Conservation (phyloP, 2,329 filamentous ascomycete genomes). For the Didymella keratinophila region DNA sequence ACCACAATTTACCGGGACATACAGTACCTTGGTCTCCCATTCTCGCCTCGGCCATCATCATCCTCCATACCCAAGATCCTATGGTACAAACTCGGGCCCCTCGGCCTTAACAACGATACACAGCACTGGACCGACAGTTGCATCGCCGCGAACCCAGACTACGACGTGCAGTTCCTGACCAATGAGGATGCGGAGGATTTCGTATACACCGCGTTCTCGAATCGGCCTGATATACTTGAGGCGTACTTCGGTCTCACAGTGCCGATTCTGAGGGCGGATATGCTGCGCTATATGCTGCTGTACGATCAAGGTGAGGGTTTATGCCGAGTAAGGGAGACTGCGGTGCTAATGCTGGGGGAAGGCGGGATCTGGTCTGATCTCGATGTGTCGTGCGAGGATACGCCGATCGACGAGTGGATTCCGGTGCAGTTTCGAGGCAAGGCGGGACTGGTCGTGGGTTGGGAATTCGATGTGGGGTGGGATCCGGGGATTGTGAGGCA, state of each 20-base stretch:
- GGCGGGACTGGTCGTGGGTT: neutral
- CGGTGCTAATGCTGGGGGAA: no score
- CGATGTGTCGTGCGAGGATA: neutral
- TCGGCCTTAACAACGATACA: no score
- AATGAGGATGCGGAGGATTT: neutral
- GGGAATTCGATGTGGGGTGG: neutral
- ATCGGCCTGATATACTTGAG: neutral
- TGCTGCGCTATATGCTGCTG: neutral
- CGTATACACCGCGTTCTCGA: neutral
- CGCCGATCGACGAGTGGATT: neutral
- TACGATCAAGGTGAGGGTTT: no score
- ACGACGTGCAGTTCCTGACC: no score
- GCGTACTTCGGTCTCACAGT: neutral
- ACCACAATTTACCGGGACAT: neutral
- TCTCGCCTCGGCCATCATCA: neutral
- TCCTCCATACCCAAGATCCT: no score
- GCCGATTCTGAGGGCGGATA: neutral
- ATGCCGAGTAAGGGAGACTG: no score
- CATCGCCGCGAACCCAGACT: no score
- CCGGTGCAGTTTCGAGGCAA: neutral
- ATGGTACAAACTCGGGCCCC: no score
- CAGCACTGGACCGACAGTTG: no score
- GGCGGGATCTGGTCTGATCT: neutral
- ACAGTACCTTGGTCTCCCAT: neutral
- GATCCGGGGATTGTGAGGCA: neutral